A percentile compares a stretch with the other conserved stretches of the same genome.
These are phyloP conservation scores for Glebionis coronaria DNA, from an alignment of 129 eudicot species.

Conservation along the genomic window DNA sequence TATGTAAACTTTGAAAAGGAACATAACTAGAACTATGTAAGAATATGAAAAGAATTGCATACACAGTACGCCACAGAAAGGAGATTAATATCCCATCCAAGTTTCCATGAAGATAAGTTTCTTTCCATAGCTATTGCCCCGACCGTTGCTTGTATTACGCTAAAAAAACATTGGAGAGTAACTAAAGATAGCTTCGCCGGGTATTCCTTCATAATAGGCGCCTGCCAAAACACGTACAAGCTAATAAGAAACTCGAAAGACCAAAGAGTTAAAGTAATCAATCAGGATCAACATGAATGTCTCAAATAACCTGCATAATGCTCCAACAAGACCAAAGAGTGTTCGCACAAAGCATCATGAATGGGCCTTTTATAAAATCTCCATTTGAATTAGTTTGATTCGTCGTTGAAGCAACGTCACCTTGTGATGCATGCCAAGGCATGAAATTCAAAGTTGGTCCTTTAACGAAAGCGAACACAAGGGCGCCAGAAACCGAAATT, in stretches of 20 bases:
- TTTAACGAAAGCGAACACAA: constrained; percentile 45
- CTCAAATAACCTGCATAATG: constrained; percentile 52
- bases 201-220: constrained; percentile 49
- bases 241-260: not conserved
- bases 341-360: constrained; percentile 52
- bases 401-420: constrained; percentile 13
- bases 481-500: constrained; percentile 42
- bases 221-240: constrained; percentile 28
- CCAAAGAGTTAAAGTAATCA: not conserved
- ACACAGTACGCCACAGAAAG: constrained; percentile 55
- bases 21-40: not conserved
- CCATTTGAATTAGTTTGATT: constrained; percentile 16
- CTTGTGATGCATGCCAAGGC: constrained; percentile 22
- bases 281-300: not conserved
- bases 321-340: constrained; percentile 60
- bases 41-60: constrained; percentile 20
- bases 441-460: constrained; percentile 49
- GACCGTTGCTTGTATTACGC: constrained; percentile 45
- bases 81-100: constrained; percentile 64
- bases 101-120: constrained; percentile 55
- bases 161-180: constrained; percentile 57
- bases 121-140: constrained; percentile 54
- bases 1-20: not conserved
- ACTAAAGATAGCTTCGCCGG: constrained; percentile 55
- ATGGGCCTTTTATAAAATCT: constrained; percentile 50